These are phyloP conservation scores for Puccinia triticina DNA, from an alignment of 1,284 basidiomycete genomes.

Conservation along the genomic window DNA sequence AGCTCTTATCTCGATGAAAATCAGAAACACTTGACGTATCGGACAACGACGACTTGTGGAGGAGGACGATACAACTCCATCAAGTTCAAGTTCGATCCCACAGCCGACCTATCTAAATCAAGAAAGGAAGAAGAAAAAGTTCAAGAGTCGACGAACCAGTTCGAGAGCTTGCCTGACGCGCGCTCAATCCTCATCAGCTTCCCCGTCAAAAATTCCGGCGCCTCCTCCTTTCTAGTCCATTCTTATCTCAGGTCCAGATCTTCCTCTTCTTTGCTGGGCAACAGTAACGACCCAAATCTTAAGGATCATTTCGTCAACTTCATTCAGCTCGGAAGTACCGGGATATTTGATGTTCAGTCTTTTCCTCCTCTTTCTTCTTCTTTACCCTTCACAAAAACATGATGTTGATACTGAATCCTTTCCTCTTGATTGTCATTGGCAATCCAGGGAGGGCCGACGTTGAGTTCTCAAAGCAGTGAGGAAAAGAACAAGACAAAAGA, in stretches of 20 bases:
- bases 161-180: slow-evolving; percentile 66
- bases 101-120: slow-evolving; percentile 55
- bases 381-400: slow-evolving; percentile 35
- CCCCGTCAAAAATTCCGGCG: slow-evolving; percentile 65
- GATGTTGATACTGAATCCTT: not conserved
- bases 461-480: not conserved
- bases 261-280: not conserved
- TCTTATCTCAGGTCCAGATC: slow-evolving; percentile 56
- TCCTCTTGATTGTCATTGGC: slow-evolving; percentile 25
- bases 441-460: slow-evolving; percentile 30
- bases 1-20: slow-evolving; percentile 63
- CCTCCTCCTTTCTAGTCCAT: slow-evolving; percentile 61
- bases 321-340: slow-evolving; percentile 69
- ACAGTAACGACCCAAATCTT: too few species aligned
- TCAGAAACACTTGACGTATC: slow-evolving; percentile 62
- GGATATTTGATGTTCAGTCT: slow-evolving; percentile 60
- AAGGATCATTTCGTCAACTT: slow-evolving; percentile 58
- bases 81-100: slow-evolving; percentile 59
- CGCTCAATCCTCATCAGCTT: slow-evolving; percentile 69
- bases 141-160: slow-evolving; percentile 60
- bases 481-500: not conserved
- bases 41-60: slow-evolving; percentile 67
- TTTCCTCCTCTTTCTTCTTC: slow-evolving; percentile 21
- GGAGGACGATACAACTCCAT: slow-evolving; percentile 54
- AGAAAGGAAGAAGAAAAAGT: slow-evolving; percentile 55